Conservation (phyloP, 805 yeast genomes). For the Myxozyma nipponensis region DNA sequence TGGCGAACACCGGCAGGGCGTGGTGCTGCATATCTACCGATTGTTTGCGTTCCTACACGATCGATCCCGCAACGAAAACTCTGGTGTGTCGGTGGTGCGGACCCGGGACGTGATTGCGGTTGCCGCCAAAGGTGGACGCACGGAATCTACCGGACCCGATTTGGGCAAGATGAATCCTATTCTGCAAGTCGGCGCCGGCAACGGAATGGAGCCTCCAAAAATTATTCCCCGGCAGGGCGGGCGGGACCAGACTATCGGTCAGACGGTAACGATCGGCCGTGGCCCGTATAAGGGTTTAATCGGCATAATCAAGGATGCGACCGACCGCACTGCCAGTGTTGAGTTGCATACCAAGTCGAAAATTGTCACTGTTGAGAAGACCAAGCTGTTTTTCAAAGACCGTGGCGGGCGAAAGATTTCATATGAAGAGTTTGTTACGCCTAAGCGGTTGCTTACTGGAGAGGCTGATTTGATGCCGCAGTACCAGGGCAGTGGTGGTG, state of each 20-base stretch:
- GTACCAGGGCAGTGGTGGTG: conserved; percentile 35
- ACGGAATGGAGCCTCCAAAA: conserved; percentile 54
- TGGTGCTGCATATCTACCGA: conserved; percentile 79
- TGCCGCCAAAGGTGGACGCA: conserved; percentile 73
- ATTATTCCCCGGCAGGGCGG: conserved; percentile 57
- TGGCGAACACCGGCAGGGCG: conserved; percentile 87
- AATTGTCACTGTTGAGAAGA: conserved; percentile 77
- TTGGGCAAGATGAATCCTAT: conserved; percentile 85
- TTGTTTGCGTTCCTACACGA: conserved; percentile 75
- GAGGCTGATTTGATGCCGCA: conserved; percentile 29
- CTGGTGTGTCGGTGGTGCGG: conserved; percentile 84
- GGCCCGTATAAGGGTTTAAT: conserved; percentile 94
- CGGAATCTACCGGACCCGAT: conserved; percentile 38
- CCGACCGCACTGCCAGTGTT: conserved; percentile 84
- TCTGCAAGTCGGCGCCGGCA: conserved; percentile 44
- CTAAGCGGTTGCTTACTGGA: conserved; percentile 27
- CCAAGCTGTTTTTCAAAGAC: conserved; percentile 68
- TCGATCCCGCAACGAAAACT: conserved; percentile 72
- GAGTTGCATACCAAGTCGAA: conserved; percentile 92
- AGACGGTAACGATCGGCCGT: conserved; percentile 77
- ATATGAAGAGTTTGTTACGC: conserved; percentile 72
- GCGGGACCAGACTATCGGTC: conserved; percentile 75
- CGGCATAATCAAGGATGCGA: conserved; percentile 91
- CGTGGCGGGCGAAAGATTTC: conserved; percentile 59
- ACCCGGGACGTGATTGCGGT: conserved; percentile 75